phyloP scores from a whole-genome alignment of 306 rosid genomes.

The Cucurbita maxima region DNA sequence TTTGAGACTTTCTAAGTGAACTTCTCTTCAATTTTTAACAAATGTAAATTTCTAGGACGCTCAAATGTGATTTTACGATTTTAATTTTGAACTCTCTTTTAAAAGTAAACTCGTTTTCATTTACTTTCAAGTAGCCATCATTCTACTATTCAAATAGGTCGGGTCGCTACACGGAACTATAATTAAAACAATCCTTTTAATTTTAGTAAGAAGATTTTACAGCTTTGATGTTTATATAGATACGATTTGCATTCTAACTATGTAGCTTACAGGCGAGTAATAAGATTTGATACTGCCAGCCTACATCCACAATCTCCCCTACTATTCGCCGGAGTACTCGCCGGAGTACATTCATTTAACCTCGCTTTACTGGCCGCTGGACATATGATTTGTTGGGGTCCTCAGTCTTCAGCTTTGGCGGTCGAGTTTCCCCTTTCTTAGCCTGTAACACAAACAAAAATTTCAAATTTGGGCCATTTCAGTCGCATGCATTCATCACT shows the following conservation, averaged over 20 bases:
- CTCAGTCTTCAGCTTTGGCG: slow-evolving; percentile 96
- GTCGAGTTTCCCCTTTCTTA: slow-evolving; percentile 90
- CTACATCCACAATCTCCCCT: slow-evolving; percentile 8
- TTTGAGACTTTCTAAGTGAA: too few relatives aligned
- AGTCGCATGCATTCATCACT: background rate
- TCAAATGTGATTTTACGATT: too few relatives aligned
- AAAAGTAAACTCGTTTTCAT: too few relatives aligned
- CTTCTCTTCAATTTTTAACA: too few relatives aligned
- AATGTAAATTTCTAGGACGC: too few relatives aligned
- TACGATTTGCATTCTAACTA: slow-evolving; percentile 10
- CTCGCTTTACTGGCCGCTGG: slow-evolving; percentile 92
- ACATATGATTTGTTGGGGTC: slow-evolving; percentile 94
- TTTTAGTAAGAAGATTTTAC: background rate
- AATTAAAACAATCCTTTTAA: too few relatives aligned
- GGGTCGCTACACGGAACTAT: too few relatives aligned
- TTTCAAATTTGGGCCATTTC: background rate
- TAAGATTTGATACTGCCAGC: slow-evolving; percentile 17
- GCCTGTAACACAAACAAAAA: slow-evolving; percentile 21
- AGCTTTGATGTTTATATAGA: background rate
- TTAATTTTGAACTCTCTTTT: too few relatives aligned
- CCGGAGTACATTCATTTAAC: slow-evolving; percentile 21
- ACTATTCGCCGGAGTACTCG: background rate
- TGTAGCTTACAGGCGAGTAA: slow-evolving; percentile 12
- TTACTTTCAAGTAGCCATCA: too few relatives aligned
- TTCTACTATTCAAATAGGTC: too few relatives aligned